A percentile compares a stretch with the other conserved stretches of the same genome.
phyloP scores from a whole-genome alignment of 768 basidiomycete genomes.

The Cystobasidiopsis lactophilus region DNA sequence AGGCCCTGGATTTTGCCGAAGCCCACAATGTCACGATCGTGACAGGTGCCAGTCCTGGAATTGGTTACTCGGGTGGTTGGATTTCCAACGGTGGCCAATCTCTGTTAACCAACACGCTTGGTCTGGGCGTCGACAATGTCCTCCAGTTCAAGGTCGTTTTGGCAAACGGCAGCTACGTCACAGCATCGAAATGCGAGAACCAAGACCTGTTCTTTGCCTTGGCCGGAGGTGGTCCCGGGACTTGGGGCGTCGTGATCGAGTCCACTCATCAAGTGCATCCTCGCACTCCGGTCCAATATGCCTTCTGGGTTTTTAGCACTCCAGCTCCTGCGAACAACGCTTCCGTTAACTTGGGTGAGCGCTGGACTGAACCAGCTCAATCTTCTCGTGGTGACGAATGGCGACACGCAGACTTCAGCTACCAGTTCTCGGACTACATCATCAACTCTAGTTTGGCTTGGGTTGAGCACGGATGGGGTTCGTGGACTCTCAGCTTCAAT shows the following conservation, averaged over 20 bases:
- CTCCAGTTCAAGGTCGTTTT: not conserved
- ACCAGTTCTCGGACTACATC: too few relatives aligned
- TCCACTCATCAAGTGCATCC: not conserved
- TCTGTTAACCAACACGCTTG: not conserved
- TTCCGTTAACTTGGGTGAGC: too few relatives aligned
- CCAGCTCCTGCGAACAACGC: too few relatives aligned
- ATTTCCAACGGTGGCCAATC: not conserved
- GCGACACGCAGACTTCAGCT: too few relatives aligned
- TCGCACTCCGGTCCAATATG: too few relatives aligned
- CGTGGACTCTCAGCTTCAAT: too few relatives aligned
- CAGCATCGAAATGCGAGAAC: not conserved
- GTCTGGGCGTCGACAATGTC: not conserved
- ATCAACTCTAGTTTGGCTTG: too few relatives aligned
- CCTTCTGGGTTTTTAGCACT: too few relatives aligned
- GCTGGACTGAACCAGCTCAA: too few relatives aligned
- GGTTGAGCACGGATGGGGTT: too few relatives aligned
- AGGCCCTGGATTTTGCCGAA: not conserved
- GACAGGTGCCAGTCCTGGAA: not conserved
- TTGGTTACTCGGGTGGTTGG: not conserved
- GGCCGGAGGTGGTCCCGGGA: not conserved
- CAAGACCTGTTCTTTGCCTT: constrained; percentile 1
- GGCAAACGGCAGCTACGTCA: not conserved
- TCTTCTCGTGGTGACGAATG: too few relatives aligned
- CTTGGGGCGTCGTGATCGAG: not conserved
- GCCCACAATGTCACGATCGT: not conserved